Base-by-base conservation (phyloP, 495 filamentous ascomycete genomes). In the Penicillium coprophilum region DNA sequence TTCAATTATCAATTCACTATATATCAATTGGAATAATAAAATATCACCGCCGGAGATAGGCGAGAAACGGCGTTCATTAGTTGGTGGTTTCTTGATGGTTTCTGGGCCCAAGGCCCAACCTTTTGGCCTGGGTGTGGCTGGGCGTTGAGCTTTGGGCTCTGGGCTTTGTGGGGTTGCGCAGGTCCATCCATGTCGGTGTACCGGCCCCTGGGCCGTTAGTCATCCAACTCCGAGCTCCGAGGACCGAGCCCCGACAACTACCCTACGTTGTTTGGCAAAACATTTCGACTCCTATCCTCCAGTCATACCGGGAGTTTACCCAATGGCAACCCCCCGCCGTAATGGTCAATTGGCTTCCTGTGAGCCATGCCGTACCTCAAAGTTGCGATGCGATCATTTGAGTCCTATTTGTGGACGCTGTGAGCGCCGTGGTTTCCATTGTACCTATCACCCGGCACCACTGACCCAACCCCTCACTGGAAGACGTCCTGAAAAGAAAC, bases 311-410 rank as follows among this genome's bases (percentile, higher is more conserved):
- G 17, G 10, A 5, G 19, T 11, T 6, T 28, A 4, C 1, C 43
- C 6, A 19, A 69, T 70, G 65, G 38, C 56, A 21, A 56, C 58
- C 3, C 64, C 59, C 28, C 68, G 73, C 4, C 68, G 73, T 9
- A 78, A 77, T 59, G 73, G 76, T 2, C 71, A 74, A 36, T 53
- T 68, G 27, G 67, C 71, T 41, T 75, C 73, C 0, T 80, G 75
- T 50, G 72, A 79, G 65, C 71, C 75, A 19, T 79, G 75, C 46
- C 69, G 75, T 4, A 77, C 70, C 55, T 69, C 70, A 11, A 77
- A 79, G 52, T 53, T 78, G 19, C 66, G 71, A 40, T 78, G 74
- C 51, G 72, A 77, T 46, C 75, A 78, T 32, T 31, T 43, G 10
- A 55, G 58, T 17, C 77, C 57, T 11, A 58, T 47, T 13, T 73